A percentile compares a stretch with the other conserved stretches of the same genome.
These are phyloP conservation scores for Mucor racemosus DNA, from an alignment of 371 early-diverging fungal genomes.

Conservation along the genomic window DNA sequence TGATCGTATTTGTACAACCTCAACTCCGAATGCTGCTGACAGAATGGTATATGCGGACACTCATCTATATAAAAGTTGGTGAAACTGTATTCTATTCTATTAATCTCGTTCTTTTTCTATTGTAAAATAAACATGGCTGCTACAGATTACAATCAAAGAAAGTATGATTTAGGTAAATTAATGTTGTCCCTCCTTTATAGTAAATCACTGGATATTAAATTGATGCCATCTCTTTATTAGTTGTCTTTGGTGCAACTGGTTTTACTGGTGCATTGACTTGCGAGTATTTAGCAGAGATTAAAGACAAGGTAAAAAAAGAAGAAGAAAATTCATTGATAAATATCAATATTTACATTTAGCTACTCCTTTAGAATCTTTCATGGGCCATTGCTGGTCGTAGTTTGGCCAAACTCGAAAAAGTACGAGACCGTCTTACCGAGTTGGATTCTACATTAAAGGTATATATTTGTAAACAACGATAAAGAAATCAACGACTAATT, in stretches of 20 bases:
- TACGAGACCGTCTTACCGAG: conserved; percentile 16
- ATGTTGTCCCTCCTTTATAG: not conserved
- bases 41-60: not conserved
- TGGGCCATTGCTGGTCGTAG: conserved; percentile 41
- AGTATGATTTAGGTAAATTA: conserved; percentile 21
- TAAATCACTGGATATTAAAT: not conserved
- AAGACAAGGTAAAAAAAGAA: conserved; percentile 31
- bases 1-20: too few relatives aligned
- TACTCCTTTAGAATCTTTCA: conserved; percentile 36
- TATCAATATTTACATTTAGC: not conserved
- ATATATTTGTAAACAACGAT: not conserved
- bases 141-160: conserved; percentile 13
- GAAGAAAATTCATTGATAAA: not conserved
- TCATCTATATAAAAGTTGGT: not conserved
- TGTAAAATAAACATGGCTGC: not conserved
- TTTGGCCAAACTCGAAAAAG: conserved; percentile 28
- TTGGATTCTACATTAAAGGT: conserved; percentile 24
- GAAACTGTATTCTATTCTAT: not conserved
- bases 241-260: conserved; percentile 86
- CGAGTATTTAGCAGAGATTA: conserved; percentile 47
- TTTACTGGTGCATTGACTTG: conserved; percentile 83
- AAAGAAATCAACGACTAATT: not conserved
- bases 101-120: not conserved
- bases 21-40: too few relatives aligned
- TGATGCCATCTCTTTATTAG: conserved; percentile 15